Percentiles rank a stretch among this genome's conserved stretches.
phyloP scores from a whole-genome alignment of 2,329 filamentous ascomycete genomes.

The Coleophoma cylindrospora region DNA sequence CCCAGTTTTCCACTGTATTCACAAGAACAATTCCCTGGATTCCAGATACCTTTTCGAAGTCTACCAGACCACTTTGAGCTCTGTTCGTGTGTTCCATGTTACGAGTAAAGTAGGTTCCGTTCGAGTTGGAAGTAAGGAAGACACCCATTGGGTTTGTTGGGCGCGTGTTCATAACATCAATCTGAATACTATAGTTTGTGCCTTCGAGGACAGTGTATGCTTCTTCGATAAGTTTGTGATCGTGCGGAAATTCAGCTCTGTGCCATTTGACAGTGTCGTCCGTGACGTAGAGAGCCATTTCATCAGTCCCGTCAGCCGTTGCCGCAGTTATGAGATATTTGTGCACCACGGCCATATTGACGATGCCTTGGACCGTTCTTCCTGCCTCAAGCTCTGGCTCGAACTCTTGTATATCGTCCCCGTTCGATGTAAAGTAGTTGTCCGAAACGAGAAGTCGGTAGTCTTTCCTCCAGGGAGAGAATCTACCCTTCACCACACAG shows the following conservation, averaged over 20 bases:
- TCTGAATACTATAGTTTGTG: conserved; percentile 95
- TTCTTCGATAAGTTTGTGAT: conserved; percentile 75
- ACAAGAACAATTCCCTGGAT: conserved; percentile 91
- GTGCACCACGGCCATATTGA: conserved; percentile 79
- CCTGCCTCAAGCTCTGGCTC: conserved; percentile 75
- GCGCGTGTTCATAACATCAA: conserved; percentile 76
- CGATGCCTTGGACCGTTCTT: conserved; percentile 71
- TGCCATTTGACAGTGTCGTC: conserved; percentile 85
- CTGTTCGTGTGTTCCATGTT: conserved; percentile 93
- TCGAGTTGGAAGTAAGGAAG: conserved; percentile 93
- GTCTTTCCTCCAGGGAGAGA: conserved; percentile 66
- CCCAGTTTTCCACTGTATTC: conserved; percentile 83
- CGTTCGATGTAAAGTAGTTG: conserved; percentile 66
- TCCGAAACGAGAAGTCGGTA: conserved; percentile 79
- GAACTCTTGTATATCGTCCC: conserved; percentile 49
- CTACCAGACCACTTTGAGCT: conserved; percentile 68
- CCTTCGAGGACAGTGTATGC: conserved; percentile 93
- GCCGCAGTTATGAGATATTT: conserved; percentile 82
- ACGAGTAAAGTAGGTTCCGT: conserved; percentile 91
- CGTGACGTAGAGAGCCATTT: conserved; percentile 88
- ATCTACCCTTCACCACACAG: conserved; percentile 72
- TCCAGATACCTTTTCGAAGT: conserved; percentile 89
- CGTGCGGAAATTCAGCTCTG: conserved; percentile 79
- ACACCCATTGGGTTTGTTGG: conserved; percentile 72
- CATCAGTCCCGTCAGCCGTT: conserved; percentile 72